phyloP scores from a whole-genome alignment of 1,139 yeast genomes.

The Kurtzmaniella quercitrusa region DNA sequence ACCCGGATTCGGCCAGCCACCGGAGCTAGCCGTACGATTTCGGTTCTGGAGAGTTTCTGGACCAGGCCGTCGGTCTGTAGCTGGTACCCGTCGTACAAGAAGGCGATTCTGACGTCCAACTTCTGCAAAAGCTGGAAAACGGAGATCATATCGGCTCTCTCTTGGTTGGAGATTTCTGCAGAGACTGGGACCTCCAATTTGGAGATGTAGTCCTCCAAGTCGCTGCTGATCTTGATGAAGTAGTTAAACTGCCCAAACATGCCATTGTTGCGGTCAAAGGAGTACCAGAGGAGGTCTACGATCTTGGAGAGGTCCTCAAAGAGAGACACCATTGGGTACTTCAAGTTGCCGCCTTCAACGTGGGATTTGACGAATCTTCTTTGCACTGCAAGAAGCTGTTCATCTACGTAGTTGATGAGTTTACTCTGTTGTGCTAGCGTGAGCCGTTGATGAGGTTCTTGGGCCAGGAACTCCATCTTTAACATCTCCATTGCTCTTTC shows the following conservation, averaged over 20 bases:
- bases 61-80: conserved; percentile 8
- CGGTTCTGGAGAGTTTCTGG: conserved; percentile 35
- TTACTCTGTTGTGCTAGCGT: conserved; percentile 50
- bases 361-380: conserved; percentile 62
- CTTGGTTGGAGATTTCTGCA: conserved; percentile 4
- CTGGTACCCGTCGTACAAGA: conserved; percentile 37
- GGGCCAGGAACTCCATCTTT: conserved; percentile 10
- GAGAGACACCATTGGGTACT: conserved; percentile 35
- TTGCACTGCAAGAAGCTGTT: conserved; percentile 52
- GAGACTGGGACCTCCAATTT: conserved; percentile 13
- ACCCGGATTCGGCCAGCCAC: conserved; percentile 44
- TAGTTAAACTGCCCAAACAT: conserved; percentile 59
- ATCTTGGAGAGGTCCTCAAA: conserved; percentile 42
- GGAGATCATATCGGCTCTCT: conserved; percentile 16
- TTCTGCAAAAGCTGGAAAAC: conserved; percentile 39
- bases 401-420: conserved; percentile 59
- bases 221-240: conserved; percentile 59
- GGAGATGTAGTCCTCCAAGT: conserved; percentile 59
- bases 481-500: conserved; percentile 20
- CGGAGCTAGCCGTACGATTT: conserved; percentile 42
- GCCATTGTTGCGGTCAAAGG: conserved; percentile 25
- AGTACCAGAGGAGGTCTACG: conserved; percentile 56
- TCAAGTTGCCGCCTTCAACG: conserved; percentile 20
- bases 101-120: conserved; percentile 38
- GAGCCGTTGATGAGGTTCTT: conserved; percentile 4